phyloP scores from a whole-genome alignment of 169 alveolate genomes.

The Plasmodium inui region DNA sequence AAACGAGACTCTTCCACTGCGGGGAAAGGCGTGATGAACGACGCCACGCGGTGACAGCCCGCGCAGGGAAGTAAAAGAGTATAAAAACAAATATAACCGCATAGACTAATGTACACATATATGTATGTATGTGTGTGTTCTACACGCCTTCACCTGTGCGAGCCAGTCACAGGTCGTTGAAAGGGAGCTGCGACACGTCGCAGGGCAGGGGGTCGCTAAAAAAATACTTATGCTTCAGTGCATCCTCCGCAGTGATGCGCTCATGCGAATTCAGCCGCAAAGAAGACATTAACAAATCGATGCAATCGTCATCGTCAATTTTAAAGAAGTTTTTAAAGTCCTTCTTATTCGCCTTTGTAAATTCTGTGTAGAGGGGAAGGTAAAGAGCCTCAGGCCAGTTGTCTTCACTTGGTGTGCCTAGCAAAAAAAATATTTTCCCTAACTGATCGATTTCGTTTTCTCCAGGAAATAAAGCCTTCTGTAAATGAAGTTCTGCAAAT shows the following conservation, averaged over 20 bases:
- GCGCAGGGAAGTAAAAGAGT: neutral
- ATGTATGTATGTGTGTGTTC: neutral
- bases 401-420: conserved; percentile 89
- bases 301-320: conserved; percentile 71
- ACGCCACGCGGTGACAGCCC: neutral
- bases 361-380: conserved; percentile 81
- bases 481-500: conserved; percentile 91
- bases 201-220: conserved; percentile 82
- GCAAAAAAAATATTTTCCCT: conserved; percentile 86
- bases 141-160: neutral
- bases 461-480: conserved; percentile 93
- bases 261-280: conserved; percentile 86
- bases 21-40: neutral
- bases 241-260: conserved; percentile 87
- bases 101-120: neutral
- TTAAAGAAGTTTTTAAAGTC: conserved; percentile 59
- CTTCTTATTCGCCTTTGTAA: conserved; percentile 77
- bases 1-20: neutral
- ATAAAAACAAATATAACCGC: neutral
- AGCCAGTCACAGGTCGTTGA: conserved; percentile 13
- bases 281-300: conserved; percentile 79
- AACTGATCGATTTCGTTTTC: conserved; percentile 89
- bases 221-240: conserved; percentile 88
- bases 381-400: conserved; percentile 93
- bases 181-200: conserved; percentile 75